Evolutionary conservation across 306 rosid species (phyloP).

Genomic region (Cucumis hystrix): DNA sequence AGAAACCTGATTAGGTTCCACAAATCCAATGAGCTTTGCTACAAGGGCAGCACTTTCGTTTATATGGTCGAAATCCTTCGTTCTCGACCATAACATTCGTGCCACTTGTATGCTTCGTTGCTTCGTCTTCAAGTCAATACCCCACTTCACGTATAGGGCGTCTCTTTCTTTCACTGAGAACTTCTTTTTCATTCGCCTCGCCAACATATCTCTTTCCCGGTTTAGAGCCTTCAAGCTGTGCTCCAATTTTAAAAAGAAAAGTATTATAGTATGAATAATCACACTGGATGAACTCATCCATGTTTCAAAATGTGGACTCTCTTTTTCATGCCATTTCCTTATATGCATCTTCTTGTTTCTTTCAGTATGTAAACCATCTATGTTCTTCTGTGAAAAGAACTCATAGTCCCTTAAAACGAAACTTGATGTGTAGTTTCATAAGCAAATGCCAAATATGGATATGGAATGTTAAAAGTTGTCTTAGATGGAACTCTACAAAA

Average conservation of each 20-base stretch:
- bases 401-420: neutral
- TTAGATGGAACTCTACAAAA: neutral
- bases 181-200: conserved; percentile 57
- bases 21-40: conserved; percentile 57
- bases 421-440: neutral
- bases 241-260: neutral
- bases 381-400: neutral
- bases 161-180: conserved; percentile 44
- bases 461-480: neutral
- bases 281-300: neutral
- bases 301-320: neutral
- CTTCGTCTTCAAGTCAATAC: conserved; percentile 43
- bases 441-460: neutral
- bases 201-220: conserved; percentile 69
- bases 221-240: conserved; percentile 50
- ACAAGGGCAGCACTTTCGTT: conserved; percentile 64
- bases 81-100: conserved; percentile 41
- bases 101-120: conserved; percentile 63
- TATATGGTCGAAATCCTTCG: conserved; percentile 40
- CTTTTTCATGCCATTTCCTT: neutral
- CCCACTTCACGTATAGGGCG: conserved; percentile 53
- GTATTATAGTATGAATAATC: neutral
- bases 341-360: neutral
- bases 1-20: conserved; percentile 26
- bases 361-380: neutral